phyloP scores from a whole-genome alignment of 352 stramenopile genomes.

The Pythium plurisporium region DNA sequence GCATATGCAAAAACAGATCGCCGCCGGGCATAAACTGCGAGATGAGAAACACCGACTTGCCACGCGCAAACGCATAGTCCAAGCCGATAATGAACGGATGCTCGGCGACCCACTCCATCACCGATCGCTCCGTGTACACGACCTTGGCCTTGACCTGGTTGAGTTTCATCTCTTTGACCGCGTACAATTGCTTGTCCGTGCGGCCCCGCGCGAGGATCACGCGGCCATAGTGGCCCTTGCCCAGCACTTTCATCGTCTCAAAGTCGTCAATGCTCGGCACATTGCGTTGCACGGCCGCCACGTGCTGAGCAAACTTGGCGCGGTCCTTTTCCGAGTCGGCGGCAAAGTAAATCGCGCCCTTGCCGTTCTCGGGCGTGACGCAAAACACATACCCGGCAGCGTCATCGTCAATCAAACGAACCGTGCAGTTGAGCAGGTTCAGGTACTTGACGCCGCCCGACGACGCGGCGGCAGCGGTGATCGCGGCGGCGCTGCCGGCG shows the following conservation, averaged over 20 bases:
- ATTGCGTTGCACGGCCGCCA: slow-evolving; percentile 47
- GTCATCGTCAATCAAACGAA: slow-evolving; percentile 77
- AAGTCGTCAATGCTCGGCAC: slow-evolving; percentile 61
- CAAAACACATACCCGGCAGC: slow-evolving; percentile 70
- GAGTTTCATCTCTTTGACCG: slow-evolving; percentile 89
- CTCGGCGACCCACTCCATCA: slow-evolving; percentile 82
- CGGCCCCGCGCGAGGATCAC: slow-evolving; percentile 59
- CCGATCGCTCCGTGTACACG: slow-evolving; percentile 74
- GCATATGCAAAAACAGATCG: slow-evolving; percentile 91
- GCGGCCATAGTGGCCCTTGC: slow-evolving; percentile 79
- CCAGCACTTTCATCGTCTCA: slow-evolving; percentile 76
- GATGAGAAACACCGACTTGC: slow-evolving; percentile 96
- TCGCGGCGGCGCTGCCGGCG: background rate
- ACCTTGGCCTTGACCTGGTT: slow-evolving; percentile 85
- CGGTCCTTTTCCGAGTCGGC: slow-evolving; percentile 83
- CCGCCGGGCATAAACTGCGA: slow-evolving; percentile 98
- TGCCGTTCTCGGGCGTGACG: slow-evolving; percentile 62
- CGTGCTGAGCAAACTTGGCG: slow-evolving; percentile 65
- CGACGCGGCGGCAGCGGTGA: background rate
- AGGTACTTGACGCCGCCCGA: slow-evolving; percentile 57
- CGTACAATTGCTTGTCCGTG: slow-evolving; percentile 56
- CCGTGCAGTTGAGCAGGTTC: slow-evolving; percentile 68
- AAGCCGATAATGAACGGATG: slow-evolving; percentile 97
- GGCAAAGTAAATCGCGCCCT: slow-evolving; percentile 66
- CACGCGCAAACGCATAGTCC: slow-evolving; percentile 94